A percentile compares a stretch with the other conserved stretches of the same genome.
phyloP scores from a whole-genome alignment of 2,329 filamentous ascomycete genomes.

The Dendrostoma leiphaemia region DNA sequence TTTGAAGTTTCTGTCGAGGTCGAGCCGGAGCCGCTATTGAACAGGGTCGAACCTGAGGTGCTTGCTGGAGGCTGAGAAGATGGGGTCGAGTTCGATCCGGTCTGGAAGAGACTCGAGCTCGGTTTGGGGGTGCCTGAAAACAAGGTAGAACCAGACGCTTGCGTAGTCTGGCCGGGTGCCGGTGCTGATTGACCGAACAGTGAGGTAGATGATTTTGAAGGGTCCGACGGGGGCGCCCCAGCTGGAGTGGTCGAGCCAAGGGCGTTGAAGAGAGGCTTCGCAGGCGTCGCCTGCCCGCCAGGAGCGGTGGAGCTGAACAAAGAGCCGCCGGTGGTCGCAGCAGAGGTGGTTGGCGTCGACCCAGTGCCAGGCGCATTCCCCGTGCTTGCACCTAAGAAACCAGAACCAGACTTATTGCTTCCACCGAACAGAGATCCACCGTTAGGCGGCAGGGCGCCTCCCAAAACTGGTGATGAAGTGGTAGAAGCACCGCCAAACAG shows the following conservation, averaged over 20 bases:
- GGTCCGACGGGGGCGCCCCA: slow-evolving; percentile 48
- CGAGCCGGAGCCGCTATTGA: neutral
- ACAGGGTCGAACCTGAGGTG: slow-evolving; percentile 4
- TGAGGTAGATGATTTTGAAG: slow-evolving; percentile 19
- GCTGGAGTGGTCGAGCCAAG: slow-evolving; percentile 54
- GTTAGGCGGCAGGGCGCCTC: neutral
- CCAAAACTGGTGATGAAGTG: slow-evolving; percentile 17
- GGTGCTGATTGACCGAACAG: slow-evolving; percentile 17
- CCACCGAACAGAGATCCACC: slow-evolving; percentile 11
- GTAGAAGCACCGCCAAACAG: slow-evolving; percentile 28
- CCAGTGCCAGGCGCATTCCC: slow-evolving; percentile 2
- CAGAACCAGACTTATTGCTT: slow-evolving; percentile 2
- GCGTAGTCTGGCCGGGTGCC: slow-evolving; percentile 8
- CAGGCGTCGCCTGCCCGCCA: slow-evolving; percentile 36
- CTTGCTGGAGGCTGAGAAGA: slow-evolving; percentile 17
- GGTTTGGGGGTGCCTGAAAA: slow-evolving; percentile 15
- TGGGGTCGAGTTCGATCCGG: slow-evolving; percentile 9
- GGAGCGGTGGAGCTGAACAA: slow-evolving; percentile 25
- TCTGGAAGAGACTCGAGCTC: neutral
- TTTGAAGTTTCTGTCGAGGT: slow-evolving; percentile 20
- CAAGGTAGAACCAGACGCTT: slow-evolving; percentile 2
- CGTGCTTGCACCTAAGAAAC: slow-evolving; percentile 28
- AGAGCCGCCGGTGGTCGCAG: slow-evolving; percentile 16
- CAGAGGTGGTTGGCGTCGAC: slow-evolving; percentile 18
- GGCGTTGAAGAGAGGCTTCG: slow-evolving; percentile 45